These are phyloP conservation scores for Mycosphaerella sp. DNA, from an alignment of 2,329 filamentous ascomycete genomes.

Conservation along the genomic window DNA sequence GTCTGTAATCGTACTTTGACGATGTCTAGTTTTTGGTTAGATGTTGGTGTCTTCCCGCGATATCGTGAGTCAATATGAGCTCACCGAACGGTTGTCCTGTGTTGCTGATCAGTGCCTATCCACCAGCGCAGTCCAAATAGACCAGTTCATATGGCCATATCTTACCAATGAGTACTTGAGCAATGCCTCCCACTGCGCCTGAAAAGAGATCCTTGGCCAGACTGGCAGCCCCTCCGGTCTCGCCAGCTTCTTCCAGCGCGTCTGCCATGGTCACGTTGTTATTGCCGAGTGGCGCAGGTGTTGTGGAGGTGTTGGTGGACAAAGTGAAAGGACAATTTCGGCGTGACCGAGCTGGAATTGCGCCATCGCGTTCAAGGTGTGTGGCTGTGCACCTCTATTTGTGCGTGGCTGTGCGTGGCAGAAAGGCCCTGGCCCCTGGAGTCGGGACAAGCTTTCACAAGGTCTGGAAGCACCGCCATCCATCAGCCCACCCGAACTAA, in stretches of 20 bases:
- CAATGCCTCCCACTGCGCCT: constrained; percentile 84
- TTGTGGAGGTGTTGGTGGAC: background rate
- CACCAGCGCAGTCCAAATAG: background rate
- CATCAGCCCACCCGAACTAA: too few species aligned
- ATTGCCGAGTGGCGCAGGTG: background rate
- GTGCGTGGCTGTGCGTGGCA: background rate
- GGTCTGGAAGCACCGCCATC: too few species aligned
- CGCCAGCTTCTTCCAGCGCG: constrained; percentile 37
- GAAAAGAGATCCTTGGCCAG: constrained; percentile 82
- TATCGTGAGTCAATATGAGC: constrained; percentile 21
- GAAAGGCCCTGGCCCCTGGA: too few species aligned
- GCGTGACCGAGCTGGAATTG: background rate
- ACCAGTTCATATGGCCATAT: background rate
- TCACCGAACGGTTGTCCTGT: constrained; percentile 61
- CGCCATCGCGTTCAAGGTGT: background rate
- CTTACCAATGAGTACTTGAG: constrained; percentile 88
- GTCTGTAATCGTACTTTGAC: constrained; percentile 98
- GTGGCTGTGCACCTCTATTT: background rate
- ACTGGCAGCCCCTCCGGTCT: constrained; percentile 40
- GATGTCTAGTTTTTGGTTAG: constrained; percentile 57
- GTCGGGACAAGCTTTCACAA: too few species aligned
- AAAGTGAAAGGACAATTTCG: background rate
- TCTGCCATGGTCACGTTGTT: constrained; percentile 30
- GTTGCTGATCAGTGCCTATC: background rate
- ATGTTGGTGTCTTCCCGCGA: constrained; percentile 8